phyloP scores from a whole-genome alignment of 208 protist genomes.

The Leishmania gerbilli region DNA sequence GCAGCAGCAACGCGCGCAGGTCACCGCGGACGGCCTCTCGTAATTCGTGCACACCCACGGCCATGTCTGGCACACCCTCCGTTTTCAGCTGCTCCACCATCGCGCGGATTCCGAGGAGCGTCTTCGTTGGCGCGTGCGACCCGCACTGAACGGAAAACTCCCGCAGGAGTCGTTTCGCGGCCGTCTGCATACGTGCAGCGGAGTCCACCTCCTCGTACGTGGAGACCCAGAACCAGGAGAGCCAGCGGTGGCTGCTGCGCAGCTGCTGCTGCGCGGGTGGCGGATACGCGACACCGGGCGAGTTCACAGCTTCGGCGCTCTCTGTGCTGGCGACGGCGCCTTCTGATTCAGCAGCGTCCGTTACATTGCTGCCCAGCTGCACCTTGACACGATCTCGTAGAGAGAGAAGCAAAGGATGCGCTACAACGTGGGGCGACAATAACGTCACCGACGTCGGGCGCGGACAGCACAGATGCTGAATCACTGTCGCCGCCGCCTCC shows the following conservation, averaged over 20 bases:
- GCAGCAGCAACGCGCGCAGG: slow-evolving; percentile 11
- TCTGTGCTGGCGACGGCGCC: background rate
- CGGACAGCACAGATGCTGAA: background rate
- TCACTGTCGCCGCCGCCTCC: slow-evolving; percentile 6
- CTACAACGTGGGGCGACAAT: background rate
- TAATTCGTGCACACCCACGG: background rate
- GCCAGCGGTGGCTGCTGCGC: slow-evolving; percentile 7
- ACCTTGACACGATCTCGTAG: background rate
- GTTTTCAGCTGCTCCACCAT: slow-evolving; percentile 94
- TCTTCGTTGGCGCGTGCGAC: slow-evolving; percentile 95
- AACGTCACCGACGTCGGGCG: background rate
- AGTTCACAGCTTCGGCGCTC: background rate
- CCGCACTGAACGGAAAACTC: slow-evolving; percentile 77
- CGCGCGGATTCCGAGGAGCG: slow-evolving; percentile 95
- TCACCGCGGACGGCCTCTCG: slow-evolving; percentile 1
- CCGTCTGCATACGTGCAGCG: slow-evolving; percentile 97
- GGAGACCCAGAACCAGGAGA: slow-evolving; percentile 91
- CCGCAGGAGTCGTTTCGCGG: slow-evolving; percentile 96
- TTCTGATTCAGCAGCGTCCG: background rate
- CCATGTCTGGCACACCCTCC: background rate
- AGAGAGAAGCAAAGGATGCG: slow-evolving; percentile 3
- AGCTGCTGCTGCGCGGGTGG: background rate
- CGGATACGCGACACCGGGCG: background rate
- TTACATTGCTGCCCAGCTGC: background rate
- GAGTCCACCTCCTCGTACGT: slow-evolving; percentile 94